phyloP scores from a whole-genome alignment of 805 yeast genomes.

The Sugiyamaella smithiae region DNA sequence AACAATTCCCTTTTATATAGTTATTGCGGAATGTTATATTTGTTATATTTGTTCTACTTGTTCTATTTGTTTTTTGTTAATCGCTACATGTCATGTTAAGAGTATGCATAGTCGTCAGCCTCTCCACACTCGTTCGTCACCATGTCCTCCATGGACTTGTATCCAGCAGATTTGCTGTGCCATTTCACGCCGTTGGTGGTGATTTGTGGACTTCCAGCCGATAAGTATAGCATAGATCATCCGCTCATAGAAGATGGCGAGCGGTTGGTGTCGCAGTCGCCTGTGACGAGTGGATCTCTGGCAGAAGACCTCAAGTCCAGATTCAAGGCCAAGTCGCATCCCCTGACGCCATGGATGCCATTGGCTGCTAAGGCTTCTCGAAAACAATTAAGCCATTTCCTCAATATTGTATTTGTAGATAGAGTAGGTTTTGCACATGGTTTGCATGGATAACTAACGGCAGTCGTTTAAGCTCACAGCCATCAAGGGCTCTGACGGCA shows the following conservation, averaged over 20 bases:
- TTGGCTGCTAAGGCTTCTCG: conserved; percentile 20
- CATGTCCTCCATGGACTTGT: conserved; percentile 15
- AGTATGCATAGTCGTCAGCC: too few species aligned
- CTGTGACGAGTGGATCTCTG: conserved; percentile 2
- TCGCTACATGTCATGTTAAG: too few species aligned
- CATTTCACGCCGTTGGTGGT: conserved; percentile 22
- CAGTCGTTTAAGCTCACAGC: conserved; percentile 8
- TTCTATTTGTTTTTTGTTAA: too few species aligned
- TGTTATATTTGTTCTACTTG: too few species aligned
- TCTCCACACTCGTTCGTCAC: too few species aligned
- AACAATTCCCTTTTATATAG: too few species aligned
- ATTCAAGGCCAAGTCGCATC: conserved; percentile 19
- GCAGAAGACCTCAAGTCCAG: conserved; percentile 18
- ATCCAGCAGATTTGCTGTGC: conserved; percentile 18
- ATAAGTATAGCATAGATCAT: conserved; percentile 10
- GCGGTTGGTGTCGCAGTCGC: conserved; percentile 4
- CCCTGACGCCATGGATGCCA: conserved; percentile 19
- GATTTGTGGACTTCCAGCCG: conserved; percentile 15
- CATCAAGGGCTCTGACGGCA: conserved; percentile 6
- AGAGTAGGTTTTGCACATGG: conserved; percentile 11
- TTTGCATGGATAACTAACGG: background rate
- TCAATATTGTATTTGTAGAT: conserved; percentile 20
- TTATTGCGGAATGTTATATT: too few species aligned
- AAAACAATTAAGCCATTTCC: conserved; percentile 18
- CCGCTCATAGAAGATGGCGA: conserved; percentile 17